Evolutionary conservation across 192 early-diverging fungal genomes (phyloP).

Genomic region (Backusella australiensis): DNA sequence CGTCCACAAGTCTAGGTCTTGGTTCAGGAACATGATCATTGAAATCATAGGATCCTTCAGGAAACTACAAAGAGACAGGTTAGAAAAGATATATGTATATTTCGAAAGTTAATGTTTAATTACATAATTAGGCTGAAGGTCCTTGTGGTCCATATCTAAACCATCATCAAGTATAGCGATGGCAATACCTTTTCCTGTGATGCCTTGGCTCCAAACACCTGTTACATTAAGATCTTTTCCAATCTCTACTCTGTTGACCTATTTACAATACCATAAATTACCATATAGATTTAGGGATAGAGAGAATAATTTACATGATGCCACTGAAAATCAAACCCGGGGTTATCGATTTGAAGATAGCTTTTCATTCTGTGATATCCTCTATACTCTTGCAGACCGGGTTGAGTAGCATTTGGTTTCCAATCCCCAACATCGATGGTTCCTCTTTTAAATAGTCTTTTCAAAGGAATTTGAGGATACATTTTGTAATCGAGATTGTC

Average conservation of each 20-base stretch:
- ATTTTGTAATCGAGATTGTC: neutral
- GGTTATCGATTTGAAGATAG: conserved; percentile 62
- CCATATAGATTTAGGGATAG: too few relatives aligned
- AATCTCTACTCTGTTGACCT: conserved; percentile 46
- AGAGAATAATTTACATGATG: conserved; percentile 57
- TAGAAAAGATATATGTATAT: neutral
- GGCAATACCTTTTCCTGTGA: conserved; percentile 82
- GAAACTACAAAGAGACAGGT: conserved; percentile 45
- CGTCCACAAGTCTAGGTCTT: conserved; percentile 69
- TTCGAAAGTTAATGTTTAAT: conserved; percentile 18
- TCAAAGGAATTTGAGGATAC: conserved; percentile 16
- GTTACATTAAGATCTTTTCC: conserved; percentile 96
- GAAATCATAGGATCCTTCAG: conserved; percentile 91
- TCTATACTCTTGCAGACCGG: neutral
- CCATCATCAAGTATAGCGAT: conserved; percentile 97
- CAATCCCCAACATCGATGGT: neutral
- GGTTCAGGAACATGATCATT: conserved; percentile 79
- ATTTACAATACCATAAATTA: neutral
- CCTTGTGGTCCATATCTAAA: conserved; percentile 81
- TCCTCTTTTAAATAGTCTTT: conserved; percentile 15
- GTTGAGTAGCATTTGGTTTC: neutral
- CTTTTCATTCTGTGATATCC: conserved; percentile 17
- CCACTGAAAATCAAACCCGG: conserved; percentile 77
- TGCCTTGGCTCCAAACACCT: conserved; percentile 85
- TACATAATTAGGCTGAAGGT: conserved; percentile 88